These are phyloP conservation scores for Puccinia novopanici DNA, from an alignment of 1,284 basidiomycete genomes.

Conservation along the genomic window DNA sequence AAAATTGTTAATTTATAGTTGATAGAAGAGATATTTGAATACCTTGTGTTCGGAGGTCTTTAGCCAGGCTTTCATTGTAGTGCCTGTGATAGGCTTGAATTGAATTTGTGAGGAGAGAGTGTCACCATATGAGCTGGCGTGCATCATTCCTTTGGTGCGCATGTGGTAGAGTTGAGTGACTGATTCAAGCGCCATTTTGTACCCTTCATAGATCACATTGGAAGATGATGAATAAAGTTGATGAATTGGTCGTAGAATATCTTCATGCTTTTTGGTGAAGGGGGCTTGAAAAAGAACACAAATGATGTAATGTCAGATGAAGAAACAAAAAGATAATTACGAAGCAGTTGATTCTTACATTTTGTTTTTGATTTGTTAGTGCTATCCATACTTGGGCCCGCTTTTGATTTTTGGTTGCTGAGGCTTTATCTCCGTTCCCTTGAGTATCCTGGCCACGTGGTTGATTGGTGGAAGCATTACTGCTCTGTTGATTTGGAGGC, in stretches of 20 bases:
- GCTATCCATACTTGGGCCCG: no score
- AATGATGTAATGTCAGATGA: background rate
- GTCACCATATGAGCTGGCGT: background rate
- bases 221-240: background rate
- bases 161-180: background rate
- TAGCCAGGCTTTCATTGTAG: background rate
- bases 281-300: background rate
- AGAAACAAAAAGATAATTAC: background rate
- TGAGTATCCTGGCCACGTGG: no score
- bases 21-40: background rate
- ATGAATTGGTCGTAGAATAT: background rate
- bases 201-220: background rate
- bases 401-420: no score
- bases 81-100: slow-evolving; percentile 3
- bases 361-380: no score
- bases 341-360: no score
- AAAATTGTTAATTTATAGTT: background rate
- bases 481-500: no score
- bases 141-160: background rate
- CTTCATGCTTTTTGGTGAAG: background rate
- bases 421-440: no score
- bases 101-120: background rate
- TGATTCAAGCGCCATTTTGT: background rate
- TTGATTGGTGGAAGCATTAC: no score
- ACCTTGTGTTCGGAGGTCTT: background rate